Evolutionary conservation across 164 flowering plant species (phyloP), one percentile per base, ranked within the genome.

Genomic region (Stephania cephalantha): DNA sequence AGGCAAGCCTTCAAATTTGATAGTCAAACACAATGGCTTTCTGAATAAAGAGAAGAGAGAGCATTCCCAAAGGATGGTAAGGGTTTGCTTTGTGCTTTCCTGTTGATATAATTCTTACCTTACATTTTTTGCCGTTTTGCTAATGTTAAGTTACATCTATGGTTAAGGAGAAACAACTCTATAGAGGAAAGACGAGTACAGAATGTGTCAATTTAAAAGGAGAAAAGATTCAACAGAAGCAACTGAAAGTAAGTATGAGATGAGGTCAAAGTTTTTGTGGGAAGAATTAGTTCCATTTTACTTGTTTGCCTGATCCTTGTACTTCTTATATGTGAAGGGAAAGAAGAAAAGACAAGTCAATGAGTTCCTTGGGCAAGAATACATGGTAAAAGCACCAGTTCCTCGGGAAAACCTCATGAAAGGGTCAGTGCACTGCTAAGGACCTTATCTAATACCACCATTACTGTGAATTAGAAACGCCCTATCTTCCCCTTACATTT

Each of bases 381-480:
- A 74, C 82, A 72, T 50, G 69, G 68, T 69, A 46, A 78, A 78
- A 78, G 7, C 82, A 66, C 75, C 85, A 15, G 71, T 75, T 65
- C 68, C 77, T 46, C 68, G 77, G 75, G 67, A 79, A 75, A 81
- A 80, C 79, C 87, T 55, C 55, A 77, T 73, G 11, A 83, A 76
- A 79, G 80, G 87, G 91, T 88, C 69, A 78, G 89, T 82, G 53
- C 65, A 46, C 10, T 53, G 11, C 63, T 58, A 25, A 65, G 22
- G 64, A 18, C 6, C 61, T 76, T 75, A 5, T 18, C 55, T 7
- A 9, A 30, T n/a, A 15, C 13, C 20, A 58, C 20, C 64, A 58
- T 58, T 55, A 3, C 18, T 6, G 68, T 65, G 30, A 9, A 25
- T 30, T 9, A 65, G 31, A 9, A 65, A 65, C 20, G 12, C 17